Base-by-base conservation (phyloP, 2,329 filamentous ascomycete species). In the Penicillium sp. region DNA sequence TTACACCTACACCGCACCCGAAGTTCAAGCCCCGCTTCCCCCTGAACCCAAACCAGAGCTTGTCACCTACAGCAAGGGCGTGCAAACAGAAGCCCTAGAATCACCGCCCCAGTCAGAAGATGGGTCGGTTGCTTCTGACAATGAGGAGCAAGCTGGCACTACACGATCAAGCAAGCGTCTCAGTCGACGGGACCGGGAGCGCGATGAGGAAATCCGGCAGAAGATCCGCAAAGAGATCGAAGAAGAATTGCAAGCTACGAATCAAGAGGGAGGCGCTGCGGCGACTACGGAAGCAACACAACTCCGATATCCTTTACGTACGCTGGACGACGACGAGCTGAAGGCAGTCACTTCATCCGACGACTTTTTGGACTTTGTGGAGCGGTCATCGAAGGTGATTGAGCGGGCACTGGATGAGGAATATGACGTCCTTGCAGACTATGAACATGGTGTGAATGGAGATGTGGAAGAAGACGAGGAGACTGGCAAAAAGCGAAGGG, bases 31-130 rank as follows among this genome's bases (percentile, higher is more conserved):
- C 85, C 89, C 56, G 86, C 89, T 65, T 10, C 57, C 70, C 65
- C 71, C 74, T 69, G 70, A 82, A 63, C 73, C 77, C 54, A 82
- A 79, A 67, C 79, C 79, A 64, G 95, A 99, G 76, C 83, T 96
- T 60, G 92, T 96, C 71, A 96, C 92, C 54, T 99, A 99, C 82
- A 98, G 91, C 82, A 98, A 97, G 79, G 93, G 88, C 56, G 92
- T 98, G 22, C 96, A 99, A 77, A 97, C 95, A 16, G 87, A 89
- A 69, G 87, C 89, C 62, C 90, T 90, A 86, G 81, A 82, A 18
- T 77, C 82, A 5, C 79, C 81, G 57, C 79, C 83, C 31, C 79
- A 82, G 36, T 80, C 82, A 35, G 78, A 83, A 1, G 81, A 83
- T 52, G 82, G 81, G 3, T 80, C 82, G 50, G 83, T 86, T 9